Evolutionary conservation across 805 yeast species (phyloP).

Genomic region (Zygosaccharomyces gambellarensis): DNA sequence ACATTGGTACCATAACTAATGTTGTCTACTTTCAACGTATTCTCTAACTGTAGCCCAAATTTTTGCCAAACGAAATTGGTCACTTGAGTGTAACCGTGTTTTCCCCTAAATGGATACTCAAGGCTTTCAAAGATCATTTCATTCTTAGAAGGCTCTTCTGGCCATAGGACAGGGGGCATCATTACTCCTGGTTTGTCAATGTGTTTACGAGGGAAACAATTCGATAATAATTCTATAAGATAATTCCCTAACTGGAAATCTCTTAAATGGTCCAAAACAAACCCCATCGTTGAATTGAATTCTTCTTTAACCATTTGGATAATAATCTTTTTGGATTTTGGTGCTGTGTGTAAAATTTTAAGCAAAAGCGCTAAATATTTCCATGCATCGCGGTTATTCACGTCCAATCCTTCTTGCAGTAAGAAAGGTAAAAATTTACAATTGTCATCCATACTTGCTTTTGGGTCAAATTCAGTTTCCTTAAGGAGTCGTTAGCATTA

Average conservation of each 20-base stretch:
- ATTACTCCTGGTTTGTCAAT: slow-evolving; percentile 11
- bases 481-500: slow-evolving; percentile 8
- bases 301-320: slow-evolving; percentile 12
- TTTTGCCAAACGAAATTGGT: slow-evolving; percentile 13
- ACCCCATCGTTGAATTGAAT: slow-evolving; percentile 14
- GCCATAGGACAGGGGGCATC: slow-evolving; percentile 19
- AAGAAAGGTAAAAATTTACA: slow-evolving; percentile 10
- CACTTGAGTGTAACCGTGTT: slow-evolving; percentile 13
- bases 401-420: slow-evolving; percentile 13
- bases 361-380: slow-evolving; percentile 17
- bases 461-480: slow-evolving; percentile 11
- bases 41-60: slow-evolving; percentile 7
- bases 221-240: slow-evolving; percentile 16
- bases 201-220: slow-evolving; percentile 18
- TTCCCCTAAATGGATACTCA: slow-evolving; percentile 17
- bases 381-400: slow-evolving; percentile 17
- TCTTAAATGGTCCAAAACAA: slow-evolving; percentile 12
- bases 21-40: slow-evolving; percentile 1
- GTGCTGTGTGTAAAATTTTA: slow-evolving; percentile 10
- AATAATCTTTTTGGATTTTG: slow-evolving; percentile 12
- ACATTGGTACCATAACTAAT: slow-evolving; percentile 8
- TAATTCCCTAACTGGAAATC: slow-evolving; percentile 23
- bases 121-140: slow-evolving; percentile 15
- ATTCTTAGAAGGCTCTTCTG: slow-evolving; percentile 9
- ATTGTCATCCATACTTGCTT: slow-evolving; percentile 9